A percentile compares a stretch with the other conserved stretches of the same genome.
phyloP scores from a whole-genome alignment of 768 basidiomycete genomes.

The Tulasnella sp. region DNA sequence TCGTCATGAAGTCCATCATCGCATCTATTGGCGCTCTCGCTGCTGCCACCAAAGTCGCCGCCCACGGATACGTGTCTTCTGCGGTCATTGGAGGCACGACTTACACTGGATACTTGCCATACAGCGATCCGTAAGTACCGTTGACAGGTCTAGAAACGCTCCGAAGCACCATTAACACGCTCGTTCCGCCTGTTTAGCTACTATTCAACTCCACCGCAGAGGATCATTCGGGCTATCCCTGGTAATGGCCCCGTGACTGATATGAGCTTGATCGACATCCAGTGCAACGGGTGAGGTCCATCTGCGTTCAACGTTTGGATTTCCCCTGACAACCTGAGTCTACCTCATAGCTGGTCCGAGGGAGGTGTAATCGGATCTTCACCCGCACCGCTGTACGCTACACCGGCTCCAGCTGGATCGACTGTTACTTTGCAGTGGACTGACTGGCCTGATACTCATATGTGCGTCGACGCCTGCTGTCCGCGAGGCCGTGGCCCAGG shows the following conservation, averaged over 20 bases:
- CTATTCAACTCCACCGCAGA: conserved; percentile 38
- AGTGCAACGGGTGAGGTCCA: conserved; percentile 34
- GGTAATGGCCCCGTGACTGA: conserved; percentile 42
- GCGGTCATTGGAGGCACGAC: conserved; percentile 37
- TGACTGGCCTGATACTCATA: conserved; percentile 35
- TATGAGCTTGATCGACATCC: conserved; percentile 40
- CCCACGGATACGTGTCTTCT: conserved; percentile 44
- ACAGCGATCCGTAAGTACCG: conserved; percentile 28
- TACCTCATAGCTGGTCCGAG: conserved; percentile 21
- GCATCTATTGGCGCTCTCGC: conserved; percentile 16
- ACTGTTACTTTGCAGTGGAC: conserved; percentile 44
- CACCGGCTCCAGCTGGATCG: conserved; percentile 41
- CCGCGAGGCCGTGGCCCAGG: not conserved
- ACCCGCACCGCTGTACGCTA: conserved; percentile 42
- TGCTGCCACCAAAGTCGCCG: conserved; percentile 31
- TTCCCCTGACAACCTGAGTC: not conserved
- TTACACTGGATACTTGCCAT: conserved; percentile 43
- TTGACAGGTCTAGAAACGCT: not conserved
- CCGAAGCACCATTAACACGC: conserved; percentile 32
- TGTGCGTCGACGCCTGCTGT: conserved; percentile 9
- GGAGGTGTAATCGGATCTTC: conserved; percentile 37
- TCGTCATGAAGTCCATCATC: conserved; percentile 1
- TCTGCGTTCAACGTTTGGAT: not conserved
- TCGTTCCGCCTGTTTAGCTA: conserved; percentile 27
- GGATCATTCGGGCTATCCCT: conserved; percentile 45